Base-by-base conservation (phyloP, 2,329 filamentous ascomycete species). In the Paraphoma sp. region DNA sequence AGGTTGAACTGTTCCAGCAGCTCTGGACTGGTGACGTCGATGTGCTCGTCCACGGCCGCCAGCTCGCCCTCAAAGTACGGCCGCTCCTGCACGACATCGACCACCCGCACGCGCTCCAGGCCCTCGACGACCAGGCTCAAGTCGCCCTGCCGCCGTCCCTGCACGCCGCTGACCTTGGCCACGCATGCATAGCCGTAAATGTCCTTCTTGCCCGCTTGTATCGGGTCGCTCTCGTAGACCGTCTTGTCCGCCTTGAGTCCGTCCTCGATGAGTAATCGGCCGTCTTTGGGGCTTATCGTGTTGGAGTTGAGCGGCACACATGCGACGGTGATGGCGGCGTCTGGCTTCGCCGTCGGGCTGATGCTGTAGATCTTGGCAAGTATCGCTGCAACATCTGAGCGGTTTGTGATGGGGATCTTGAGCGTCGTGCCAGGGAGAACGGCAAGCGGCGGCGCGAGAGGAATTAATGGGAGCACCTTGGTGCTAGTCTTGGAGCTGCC, bases 51-150 rank as follows among this genome's bases (percentile, higher is more conserved):
- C 67, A 89, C 86, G 53, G 89, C 83, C 56, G 83, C 84, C 23
- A 97, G 86, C 67, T 90, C 89, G 45, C 88, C 93, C 79, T 97
- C 93, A 65, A 97, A 93, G 73, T 91, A 96, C 2, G 93, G 92
- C 51, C 88, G 85, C 63, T 96, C 91, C 72, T 91, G 89, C 38
- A 86, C 84, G 46, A 95, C 78, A 69, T 87, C 88, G 49, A 92
- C 89, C 36, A 97, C 79, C 60, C 86, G 86, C 61, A 97, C 88
- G 41, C 95, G 86, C 61, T 89, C 84, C 16, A 91, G 83, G 14
- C 95, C 95, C 75, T 98, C 93, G 1, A 99, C 92, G 5, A 97
- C 84, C 50, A 99, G 78, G 54, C 88, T 89, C 69, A 97, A 89
- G 72, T 97, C 81, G 31, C 80, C 80, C 48, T 78, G 75, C 45